Conservation (phyloP, 2,329 filamentous ascomycete species). For the Aspergillus sp. region DNA sequence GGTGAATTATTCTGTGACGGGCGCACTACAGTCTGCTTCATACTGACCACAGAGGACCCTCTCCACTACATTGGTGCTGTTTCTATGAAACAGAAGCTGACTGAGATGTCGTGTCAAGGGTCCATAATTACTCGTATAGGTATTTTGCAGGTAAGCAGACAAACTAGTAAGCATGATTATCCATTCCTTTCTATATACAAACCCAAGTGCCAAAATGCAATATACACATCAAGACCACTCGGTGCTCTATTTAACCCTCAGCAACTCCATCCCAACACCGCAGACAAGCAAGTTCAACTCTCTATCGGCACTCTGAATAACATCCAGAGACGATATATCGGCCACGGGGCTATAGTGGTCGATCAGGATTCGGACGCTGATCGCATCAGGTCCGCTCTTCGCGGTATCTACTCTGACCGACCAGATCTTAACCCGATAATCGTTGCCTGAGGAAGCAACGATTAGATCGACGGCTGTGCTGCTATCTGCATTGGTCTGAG, state of each 20-base stretch:
- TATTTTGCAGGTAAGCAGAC: no score
- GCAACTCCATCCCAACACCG: slow-evolving; percentile 45
- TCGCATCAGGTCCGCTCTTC: slow-evolving; percentile 11
- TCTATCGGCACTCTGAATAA: slow-evolving; percentile 19
- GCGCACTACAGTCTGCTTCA: no score
- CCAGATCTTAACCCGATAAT: slow-evolving; percentile 42
- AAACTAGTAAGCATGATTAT: neutral
- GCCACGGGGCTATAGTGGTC: slow-evolving; percentile 44
- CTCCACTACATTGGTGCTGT: neutral
- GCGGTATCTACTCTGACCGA: slow-evolving; percentile 22
- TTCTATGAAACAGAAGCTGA: neutral
- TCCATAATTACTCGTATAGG: no score
- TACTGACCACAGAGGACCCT: neutral
- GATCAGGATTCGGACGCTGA: slow-evolving; percentile 17
- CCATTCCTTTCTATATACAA: neutral
- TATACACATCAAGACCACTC: slow-evolving; percentile 2
- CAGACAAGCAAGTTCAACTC: slow-evolving; percentile 32
- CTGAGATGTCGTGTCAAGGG: neutral
- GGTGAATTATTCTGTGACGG: no score
- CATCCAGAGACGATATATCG: slow-evolving; percentile 47
- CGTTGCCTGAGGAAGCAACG: slow-evolving; percentile 37
- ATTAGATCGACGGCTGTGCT: slow-evolving; percentile 8
- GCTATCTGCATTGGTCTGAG: neutral
- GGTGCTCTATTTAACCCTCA: slow-evolving; percentile 12
- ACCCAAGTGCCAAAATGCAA: no score